These are phyloP conservation scores for Atractiella rhizophila DNA, from an alignment of 768 basidiomycete species.

Conservation along the genomic window DNA sequence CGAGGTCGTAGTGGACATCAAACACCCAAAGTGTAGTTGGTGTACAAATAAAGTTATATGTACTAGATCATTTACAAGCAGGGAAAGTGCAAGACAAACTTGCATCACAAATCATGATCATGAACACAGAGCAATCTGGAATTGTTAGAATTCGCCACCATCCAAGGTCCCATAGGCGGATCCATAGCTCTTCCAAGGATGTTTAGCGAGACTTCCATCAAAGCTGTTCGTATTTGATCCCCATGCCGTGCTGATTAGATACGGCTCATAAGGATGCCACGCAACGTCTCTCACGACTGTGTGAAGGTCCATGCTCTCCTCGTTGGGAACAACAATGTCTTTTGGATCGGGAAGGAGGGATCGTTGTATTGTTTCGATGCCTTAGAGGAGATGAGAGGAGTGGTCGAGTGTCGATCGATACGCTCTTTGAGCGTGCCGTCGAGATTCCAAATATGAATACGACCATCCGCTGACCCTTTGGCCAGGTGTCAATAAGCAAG, in stretches of 20 bases:
- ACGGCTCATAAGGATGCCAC: constrained; percentile 81
- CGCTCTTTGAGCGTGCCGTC: constrained; percentile 66
- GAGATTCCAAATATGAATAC: constrained; percentile 82
- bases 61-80: background rate
- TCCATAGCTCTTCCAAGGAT: constrained; percentile 59
- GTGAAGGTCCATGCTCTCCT: constrained; percentile 18
- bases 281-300: constrained; percentile 53
- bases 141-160: background rate
- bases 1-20: background rate
- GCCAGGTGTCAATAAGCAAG: too few relatives aligned
- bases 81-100: background rate
- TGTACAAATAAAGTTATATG: background rate
- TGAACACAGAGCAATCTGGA: background rate
- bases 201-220: constrained; percentile 46
- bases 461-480: too few relatives aligned
- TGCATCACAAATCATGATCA: background rate
- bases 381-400: constrained; percentile 31
- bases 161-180: background rate
- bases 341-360: constrained; percentile 5
- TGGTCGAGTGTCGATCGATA: constrained; percentile 49
- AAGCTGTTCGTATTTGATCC: constrained; percentile 29
- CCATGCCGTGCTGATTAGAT: constrained; percentile 82
- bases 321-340: background rate
- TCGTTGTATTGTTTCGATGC: constrained; percentile 39
- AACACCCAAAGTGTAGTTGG: background rate